These are phyloP conservation scores for Suillus bovinus DNA, from an alignment of 768 basidiomycete genomes.

Conservation along the genomic window DNA sequence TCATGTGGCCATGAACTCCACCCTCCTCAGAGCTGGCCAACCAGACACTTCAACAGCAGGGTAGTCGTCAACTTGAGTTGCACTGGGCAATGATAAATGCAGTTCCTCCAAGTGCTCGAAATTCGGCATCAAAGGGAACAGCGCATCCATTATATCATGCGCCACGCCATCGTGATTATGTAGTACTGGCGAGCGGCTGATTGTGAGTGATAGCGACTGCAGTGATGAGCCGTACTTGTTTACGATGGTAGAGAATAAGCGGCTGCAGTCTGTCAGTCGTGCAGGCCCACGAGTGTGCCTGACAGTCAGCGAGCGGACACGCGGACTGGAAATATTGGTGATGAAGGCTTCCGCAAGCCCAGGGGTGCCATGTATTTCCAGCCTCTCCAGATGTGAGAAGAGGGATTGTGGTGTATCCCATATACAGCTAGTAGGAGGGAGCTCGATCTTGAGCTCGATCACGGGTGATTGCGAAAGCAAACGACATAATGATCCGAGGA, in stretches of 20 bases:
- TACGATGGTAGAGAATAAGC: conserved; percentile 2
- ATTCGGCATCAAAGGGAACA: conserved; percentile 7
- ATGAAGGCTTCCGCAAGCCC: not conserved
- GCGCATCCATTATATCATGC: conserved; percentile 6
- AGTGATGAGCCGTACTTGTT: not conserved
- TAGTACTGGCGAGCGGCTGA: conserved; percentile 2
- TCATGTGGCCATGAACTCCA: conserved; percentile 4
- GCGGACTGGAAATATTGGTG: not conserved
- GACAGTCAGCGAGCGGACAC: not conserved
- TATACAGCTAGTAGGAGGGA: not conserved
- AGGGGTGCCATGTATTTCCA: conserved; percentile 2
- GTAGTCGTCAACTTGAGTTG: not conserved
- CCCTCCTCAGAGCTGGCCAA: not conserved
- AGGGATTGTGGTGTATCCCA: not conserved
- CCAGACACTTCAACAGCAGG: conserved; percentile 2
- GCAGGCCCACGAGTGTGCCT: conserved; percentile 5
- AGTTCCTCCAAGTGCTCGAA: conserved; percentile 5
- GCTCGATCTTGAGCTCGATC: conserved; percentile 8
- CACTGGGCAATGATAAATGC: conserved; percentile 5
- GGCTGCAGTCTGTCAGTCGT: not conserved
- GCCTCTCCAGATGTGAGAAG: not conserved
- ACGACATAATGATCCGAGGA: conserved; percentile 1
- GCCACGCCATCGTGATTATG: conserved; percentile 1
- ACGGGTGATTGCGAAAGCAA: conserved; percentile 4
- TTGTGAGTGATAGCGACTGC: conserved; percentile 4